Evolutionary conservation across 176 grass and related monocot genomes (phyloP), one percentile per base, ranked within the genome.

Genomic region (Eremochloa ophiuroides): DNA sequence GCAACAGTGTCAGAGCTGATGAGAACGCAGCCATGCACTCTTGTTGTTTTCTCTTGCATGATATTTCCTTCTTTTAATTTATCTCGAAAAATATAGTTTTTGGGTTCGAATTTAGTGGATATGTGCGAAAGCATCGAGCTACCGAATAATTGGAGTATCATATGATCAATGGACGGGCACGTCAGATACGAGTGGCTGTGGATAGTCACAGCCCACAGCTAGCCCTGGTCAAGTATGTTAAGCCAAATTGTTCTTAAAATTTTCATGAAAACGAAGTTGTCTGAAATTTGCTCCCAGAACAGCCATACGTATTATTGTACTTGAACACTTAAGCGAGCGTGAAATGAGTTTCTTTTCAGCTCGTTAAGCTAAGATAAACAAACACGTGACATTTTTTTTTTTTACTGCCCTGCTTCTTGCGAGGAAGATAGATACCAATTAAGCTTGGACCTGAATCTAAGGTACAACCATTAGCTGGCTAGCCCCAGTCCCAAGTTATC

Each of bases 1-100:
- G 73, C 77, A 40, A 77, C 72, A 82, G 78, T 85, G 77, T 85
- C 83, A 89, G 87, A 85, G 28, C 14, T 65, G 76, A 74, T n/a
- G n/a, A n/a, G n/a, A 69, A 68, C 61, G 29, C 81, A 15, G 62
- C 20, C 62, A n/a, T 89, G 76, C 35, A 20, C 71, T 44, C 56
- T 15, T 42, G 34, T 53, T 15, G 1, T 16, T 23, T 59, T 53
- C 23, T 67, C 27, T 80, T 8, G 0, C 33, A 11, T 59, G 10
- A 3, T 3, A 7, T 31, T 35, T 27, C 2, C 3, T 23, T 7
- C 14, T 42, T 65, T 4, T 53, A 13, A 3, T 10, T 60, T 5
- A 13, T 6, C 9, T 2, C 1, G 20, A 7, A 35, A 26, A 74
- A 71, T 7, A 30, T 4, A 11, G 2, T 47, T 31, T 41, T 34